Base-by-base conservation (phyloP, 2,329 filamentous ascomycete species). In the Colletotrichum neosansevieriae region DNA sequence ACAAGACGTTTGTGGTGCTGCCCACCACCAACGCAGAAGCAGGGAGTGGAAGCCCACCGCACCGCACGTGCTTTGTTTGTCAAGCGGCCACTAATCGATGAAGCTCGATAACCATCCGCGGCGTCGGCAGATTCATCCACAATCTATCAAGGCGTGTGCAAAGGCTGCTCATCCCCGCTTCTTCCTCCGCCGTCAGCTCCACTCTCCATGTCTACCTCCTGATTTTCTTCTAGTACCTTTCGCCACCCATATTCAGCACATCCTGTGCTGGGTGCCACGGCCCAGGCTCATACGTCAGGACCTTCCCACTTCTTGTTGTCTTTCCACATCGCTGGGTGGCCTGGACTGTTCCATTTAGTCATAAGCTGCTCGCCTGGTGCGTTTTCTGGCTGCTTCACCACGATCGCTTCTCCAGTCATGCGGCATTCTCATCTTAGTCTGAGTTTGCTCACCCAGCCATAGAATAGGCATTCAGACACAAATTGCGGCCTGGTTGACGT, bases 261-360 rank as follows among this genome's bases (percentile, higher is more conserved):
- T 21, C 21, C 21, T 21, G 4, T 21, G 21, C 21, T 21, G 53
- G 36, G 36, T 57, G 38, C 19, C 53, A 42, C 17, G 15, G 29
- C 51, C 34, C 54, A 57, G 29, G 29, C 47, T 50, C 47, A 50
- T 44, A 21, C 38, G 38, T 38, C 38, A 45, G 54, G 54, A 34
- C 54, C 44, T 38, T 47, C 42, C 42, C 44, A 38, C 40, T 24
- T 45, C 12, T 21, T 21, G 24, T 50, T 32, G 29, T 42, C 36
- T 29, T 57, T 24, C 36, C 58, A 34, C 45, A 17, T 45, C 29
- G 38, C 36, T n/a, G 44, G 47, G 21, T 38, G 65, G 60, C 45
- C 65, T 68, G 60, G 65, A 68, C 65, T 64, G 65, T 56, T 58
- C 65, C 61, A 68, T 68, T 68, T 64, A 34, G 53, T 53, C 53